Evolutionary conservation across 805 yeast species (phyloP), one percentile per base, ranked within the genome.

Genomic region (Lipomyces kockii): DNA sequence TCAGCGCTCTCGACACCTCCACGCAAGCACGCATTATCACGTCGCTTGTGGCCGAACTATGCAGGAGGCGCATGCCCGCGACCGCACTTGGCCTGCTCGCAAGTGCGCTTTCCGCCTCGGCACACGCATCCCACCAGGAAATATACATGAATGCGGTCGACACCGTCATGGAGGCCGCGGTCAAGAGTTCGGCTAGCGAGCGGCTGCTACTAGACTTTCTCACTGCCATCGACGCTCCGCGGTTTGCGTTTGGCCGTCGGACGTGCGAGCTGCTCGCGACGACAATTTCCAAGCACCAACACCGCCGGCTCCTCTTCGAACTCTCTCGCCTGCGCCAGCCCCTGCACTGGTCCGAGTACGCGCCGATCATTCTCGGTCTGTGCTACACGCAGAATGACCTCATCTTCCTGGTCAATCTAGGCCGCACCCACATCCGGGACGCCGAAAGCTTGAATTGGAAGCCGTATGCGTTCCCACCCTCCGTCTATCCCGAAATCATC

Each of bases 271-370:
- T 54, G 20, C 35, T 54, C 37, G 22, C 22, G 8, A n/a, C 14
- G 12, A 29, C 22, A 6, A 17, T 54, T n/a, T 34, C 22, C 20
- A 20, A 29, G 4, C 22, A n/a, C 12, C n/a, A 54, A 5, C 49
- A 58, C 39, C 32, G 27, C 25, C 35, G 61, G 51, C 58, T 57
- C 35, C 39, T 62, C 17, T 61, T 58, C 29, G 65, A 62, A 46
- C 52, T 62, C 54, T 32, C 58, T 4, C 65, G 65, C 14, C 61
- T 62, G 7, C 32, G 54, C 12, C 65, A 62, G 61, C 62, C 65
- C 2, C 32, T 62, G 22, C 17, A 20, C 51, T n/a, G 43, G 22
- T 8, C 43, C 32, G 11, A 9, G n/a, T 51, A 51, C 53, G 20
- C 34, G 54, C 32, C 37, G 22, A 22, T 62, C 22, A n/a, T 25